phyloP scores from a whole-genome alignment of 352 stramenopile genomes.

The Paralagenidium karlingii region DNA sequence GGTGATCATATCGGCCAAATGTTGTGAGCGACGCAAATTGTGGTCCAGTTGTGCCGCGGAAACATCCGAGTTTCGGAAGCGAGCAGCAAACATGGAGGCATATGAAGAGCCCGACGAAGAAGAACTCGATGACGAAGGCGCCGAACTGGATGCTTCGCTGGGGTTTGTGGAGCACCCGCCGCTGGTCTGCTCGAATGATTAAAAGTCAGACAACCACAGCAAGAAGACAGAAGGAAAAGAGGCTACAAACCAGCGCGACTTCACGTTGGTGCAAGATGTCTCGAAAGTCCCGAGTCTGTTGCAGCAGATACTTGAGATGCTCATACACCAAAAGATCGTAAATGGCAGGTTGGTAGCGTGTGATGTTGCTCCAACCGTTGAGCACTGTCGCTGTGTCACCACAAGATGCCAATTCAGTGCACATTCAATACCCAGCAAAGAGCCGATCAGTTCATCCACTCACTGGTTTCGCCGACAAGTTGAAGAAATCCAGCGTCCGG shows the following conservation, averaged over 20 bases:
- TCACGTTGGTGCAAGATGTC: constrained; percentile 41
- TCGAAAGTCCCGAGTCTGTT: constrained; percentile 42
- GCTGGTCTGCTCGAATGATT: constrained; percentile 7
- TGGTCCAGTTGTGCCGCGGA: constrained; percentile 17
- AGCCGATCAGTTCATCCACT: neutral
- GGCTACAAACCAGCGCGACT: no score
- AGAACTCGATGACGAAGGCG: constrained; percentile 14
- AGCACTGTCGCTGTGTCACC: constrained; percentile 17
- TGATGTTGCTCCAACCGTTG: constrained; percentile 28
- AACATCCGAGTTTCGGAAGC: constrained; percentile 25
- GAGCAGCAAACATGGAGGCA: constrained; percentile 23
- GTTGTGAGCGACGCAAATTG: constrained; percentile 20
- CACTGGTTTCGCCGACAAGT: constrained; percentile 34
- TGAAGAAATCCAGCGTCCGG: constrained; percentile 18
- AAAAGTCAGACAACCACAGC: neutral
- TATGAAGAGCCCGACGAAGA: constrained; percentile 13
- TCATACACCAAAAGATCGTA: constrained; percentile 57
- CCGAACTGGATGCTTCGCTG: constrained; percentile 5
- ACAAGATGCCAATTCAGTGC: neutral
- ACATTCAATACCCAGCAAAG: neutral
- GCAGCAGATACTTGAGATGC: constrained; percentile 44
- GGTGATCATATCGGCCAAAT: constrained; percentile 30
- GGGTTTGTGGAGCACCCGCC: constrained; percentile 5
- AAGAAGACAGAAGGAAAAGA: no score
- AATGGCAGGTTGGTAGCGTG: constrained; percentile 35